These are phyloP conservation scores for Cercospora zeina DNA, from an alignment of 2,329 filamentous ascomycete genomes.

Conservation along the genomic window DNA sequence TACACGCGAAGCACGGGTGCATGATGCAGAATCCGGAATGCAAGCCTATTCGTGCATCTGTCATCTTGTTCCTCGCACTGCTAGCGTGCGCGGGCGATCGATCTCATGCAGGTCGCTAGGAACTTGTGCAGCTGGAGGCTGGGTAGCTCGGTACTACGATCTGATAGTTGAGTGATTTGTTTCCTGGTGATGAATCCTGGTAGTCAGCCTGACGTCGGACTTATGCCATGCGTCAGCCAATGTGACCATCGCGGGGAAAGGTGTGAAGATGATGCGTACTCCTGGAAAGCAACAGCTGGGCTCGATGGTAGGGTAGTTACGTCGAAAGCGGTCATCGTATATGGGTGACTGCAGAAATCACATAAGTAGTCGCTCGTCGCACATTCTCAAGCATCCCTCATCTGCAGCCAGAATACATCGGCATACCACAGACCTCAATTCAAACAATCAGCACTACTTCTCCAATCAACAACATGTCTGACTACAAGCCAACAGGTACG, in stretches of 20 bases:
- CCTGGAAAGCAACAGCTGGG: neutral
- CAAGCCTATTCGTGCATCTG: conserved; percentile 16
- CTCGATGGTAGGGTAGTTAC: conserved; percentile 2
- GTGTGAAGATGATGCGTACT: conserved; percentile 6
- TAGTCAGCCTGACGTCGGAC: conserved; percentile 4
- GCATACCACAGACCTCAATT: neutral
- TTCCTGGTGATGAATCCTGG: neutral
- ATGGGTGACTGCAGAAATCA: neutral
- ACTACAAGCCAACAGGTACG: conserved; percentile 43
- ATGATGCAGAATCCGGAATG: neutral
- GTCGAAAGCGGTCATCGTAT: conserved; percentile 16
- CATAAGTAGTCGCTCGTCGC: conserved; percentile 15
- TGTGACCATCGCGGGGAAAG: neutral
- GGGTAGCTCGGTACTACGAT: conserved; percentile 9
- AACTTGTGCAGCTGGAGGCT: neutral
- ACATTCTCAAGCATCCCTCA: conserved; percentile 10
- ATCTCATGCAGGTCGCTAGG: conserved; percentile 8
- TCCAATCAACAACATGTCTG: conserved; percentile 35
- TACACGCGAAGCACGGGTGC: conserved; percentile 5
- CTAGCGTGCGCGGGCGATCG: neutral
- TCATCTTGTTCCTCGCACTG: conserved; percentile 2
- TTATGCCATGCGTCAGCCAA: neutral
- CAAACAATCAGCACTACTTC: conserved; percentile 16
- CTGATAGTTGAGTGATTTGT: neutral
- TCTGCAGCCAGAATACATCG: conserved; percentile 17